Evolutionary conservation across 257 asterid species (phyloP), one percentile per base, ranked within the genome.

Genomic region (Pogostemon cablin): DNA sequence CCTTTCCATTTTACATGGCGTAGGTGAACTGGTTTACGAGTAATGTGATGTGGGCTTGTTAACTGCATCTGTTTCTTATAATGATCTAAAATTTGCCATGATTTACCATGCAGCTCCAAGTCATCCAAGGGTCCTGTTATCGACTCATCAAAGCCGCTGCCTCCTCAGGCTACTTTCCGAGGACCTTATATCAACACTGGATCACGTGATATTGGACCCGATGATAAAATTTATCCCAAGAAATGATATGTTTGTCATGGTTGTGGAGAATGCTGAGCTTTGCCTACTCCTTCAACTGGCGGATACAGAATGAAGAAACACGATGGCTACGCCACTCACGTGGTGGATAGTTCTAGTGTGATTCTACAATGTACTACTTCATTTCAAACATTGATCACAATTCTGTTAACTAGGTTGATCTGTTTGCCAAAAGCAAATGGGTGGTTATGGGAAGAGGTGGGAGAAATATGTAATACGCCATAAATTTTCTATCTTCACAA

Each of bases 1-100:
- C 99, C 43, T 93, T 91, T 62, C 99, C 98, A 6, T 93, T 93
- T 82, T 91, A 87, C 90, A 91, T 93, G 98, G 99, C 88, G 96
- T 93, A 82, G 78, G 97, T 77, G 73, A 61, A 68, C 70, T 69
- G 5, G 43, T 73, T 59, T 44, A 25, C 25, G 25, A 20, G 25
- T 20, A 20, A 20, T 20, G 25, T 5, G 15, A 49, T 20, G 25
- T 20, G 25, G 1, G 25, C 1, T 20, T 20, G 1, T 20, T 20
- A 20, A 20, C 25, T 25, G 32, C 32, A 25, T 25, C 32, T 25
- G 1, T 64, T 71, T 46, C 44, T 68, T 68, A 0, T 25, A 15
- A 15, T 15, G 34, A 25, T 75, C 34, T 48, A 53, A 61, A 37
- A 41, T 1, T 10, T 10, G 49, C 3, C 6, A 65, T 52, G 38